Conservation (phyloP, 495 filamentous ascomycete species). For the Talaromyces wortmannii region DNA sequence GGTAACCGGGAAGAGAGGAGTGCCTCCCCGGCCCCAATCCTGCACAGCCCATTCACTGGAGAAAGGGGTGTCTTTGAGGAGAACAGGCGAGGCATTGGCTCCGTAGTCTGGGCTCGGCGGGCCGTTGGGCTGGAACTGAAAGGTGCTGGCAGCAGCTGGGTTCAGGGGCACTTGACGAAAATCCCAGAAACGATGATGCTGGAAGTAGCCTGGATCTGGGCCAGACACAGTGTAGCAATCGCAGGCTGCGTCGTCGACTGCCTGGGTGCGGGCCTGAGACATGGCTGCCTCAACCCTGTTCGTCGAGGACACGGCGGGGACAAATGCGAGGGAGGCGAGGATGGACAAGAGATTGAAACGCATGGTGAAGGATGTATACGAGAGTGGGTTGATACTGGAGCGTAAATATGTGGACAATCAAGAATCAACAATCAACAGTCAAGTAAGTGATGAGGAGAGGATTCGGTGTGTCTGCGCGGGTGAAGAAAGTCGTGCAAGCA, state of each 20-base stretch:
- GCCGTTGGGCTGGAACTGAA: constrained; percentile 22
- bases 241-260: constrained; percentile 11
- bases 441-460: no score
- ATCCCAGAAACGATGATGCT: constrained; percentile 61
- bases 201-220: constrained; percentile 46
- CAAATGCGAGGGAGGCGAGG: not conserved
- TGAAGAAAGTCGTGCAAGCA: no score
- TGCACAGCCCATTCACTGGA: constrained; percentile 51
- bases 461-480: no score
- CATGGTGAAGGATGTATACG: not conserved
- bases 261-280: constrained; percentile 2
- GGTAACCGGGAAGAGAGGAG: constrained; percentile 29
- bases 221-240: constrained; percentile 35
- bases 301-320: not conserved
- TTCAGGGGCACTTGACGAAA: constrained; percentile 42
- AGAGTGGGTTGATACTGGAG: not conserved
- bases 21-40: constrained; percentile 47
- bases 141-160: constrained; percentile 11
- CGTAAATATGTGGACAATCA: no score
- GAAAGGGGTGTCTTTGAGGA: constrained; percentile 29
- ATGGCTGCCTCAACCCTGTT: not conserved
- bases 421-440: no score
- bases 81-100: constrained; percentile 8
- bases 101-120: constrained; percentile 11
- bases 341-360: not conserved